These are phyloP conservation scores for Flaveria linearis DNA, from an alignment of 129 eudicot genomes.

Conservation along the genomic window DNA sequence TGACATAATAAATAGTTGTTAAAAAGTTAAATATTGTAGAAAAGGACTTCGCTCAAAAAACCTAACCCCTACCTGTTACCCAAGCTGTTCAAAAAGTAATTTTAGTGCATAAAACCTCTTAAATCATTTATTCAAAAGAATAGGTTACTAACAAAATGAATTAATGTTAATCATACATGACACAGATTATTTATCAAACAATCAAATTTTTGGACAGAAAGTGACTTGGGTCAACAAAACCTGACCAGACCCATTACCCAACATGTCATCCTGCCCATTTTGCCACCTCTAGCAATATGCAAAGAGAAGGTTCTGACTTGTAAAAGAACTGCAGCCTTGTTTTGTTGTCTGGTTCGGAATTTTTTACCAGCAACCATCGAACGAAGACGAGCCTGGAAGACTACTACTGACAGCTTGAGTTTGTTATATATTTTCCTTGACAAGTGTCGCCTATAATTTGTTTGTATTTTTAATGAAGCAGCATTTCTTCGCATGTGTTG, in stretches of 20 bases:
- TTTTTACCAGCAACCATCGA: constrained; percentile 65
- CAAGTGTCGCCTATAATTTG: constrained; percentile 51
- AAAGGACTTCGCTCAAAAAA: not conserved
- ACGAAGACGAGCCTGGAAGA: constrained; percentile 72
- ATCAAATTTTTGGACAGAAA: not conserved
- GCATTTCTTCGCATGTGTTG: constrained; percentile 52
- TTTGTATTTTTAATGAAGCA: constrained; percentile 66
- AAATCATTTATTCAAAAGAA: not conserved
- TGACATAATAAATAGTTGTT: not conserved
- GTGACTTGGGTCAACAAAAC: not conserved
- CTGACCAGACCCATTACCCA: constrained; percentile 9
- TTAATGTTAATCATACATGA: not conserved
- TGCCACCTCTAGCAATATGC: constrained; percentile 24
- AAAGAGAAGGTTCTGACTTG: constrained; percentile 51
- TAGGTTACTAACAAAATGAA: not conserved
- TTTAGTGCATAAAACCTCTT: not conserved
- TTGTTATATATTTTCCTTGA: constrained; percentile 48
- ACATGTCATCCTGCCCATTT: constrained; percentile 9
- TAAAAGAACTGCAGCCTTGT: constrained; percentile 65
- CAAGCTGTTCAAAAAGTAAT: not conserved
- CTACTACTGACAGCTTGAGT: constrained; percentile 51
- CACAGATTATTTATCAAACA: not conserved
- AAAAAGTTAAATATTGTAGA: no score
- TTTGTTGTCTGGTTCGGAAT: constrained; percentile 60
- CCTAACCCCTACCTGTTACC: not conserved